Percentiles rank a stretch among this genome's conserved stretches.
Conservation (phyloP, 352 stramenopile genomes). For the Globisporangium polare region DNA sequence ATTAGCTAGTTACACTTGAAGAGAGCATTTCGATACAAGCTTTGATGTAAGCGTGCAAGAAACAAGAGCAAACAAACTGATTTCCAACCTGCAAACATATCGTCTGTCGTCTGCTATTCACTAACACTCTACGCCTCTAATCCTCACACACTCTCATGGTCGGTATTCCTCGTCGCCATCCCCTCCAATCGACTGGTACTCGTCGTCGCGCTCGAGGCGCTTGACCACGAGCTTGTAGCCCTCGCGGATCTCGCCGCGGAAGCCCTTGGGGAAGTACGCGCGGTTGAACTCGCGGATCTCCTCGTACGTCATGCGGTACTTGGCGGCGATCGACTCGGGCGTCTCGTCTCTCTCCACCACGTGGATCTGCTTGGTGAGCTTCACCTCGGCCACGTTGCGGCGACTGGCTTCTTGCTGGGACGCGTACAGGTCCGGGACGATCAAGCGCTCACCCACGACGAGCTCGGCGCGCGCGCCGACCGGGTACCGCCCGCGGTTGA, state of each 20-base stretch:
- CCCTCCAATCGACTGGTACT: slow-evolving; percentile 27
- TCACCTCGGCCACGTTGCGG: slow-evolving; percentile 75
- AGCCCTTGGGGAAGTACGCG: slow-evolving; percentile 84
- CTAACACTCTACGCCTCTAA: not conserved
- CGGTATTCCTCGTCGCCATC: slow-evolving; percentile 15
- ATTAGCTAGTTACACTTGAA: not conserved
- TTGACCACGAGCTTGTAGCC: slow-evolving; percentile 85
- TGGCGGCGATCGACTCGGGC: slow-evolving; percentile 50
- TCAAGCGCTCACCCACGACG: slow-evolving; percentile 52
- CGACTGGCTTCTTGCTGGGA: slow-evolving; percentile 44
- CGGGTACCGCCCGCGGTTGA: slow-evolving; percentile 71
- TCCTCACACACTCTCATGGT: slow-evolving; percentile 1
- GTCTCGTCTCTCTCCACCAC: slow-evolving; percentile 70
- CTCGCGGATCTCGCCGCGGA: slow-evolving; percentile 69
- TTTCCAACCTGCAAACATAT: not conserved
- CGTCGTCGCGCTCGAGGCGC: slow-evolving; percentile 27
- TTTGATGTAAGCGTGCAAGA: not conserved
- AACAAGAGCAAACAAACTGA: not conserved
- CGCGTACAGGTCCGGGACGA: slow-evolving; percentile 67
- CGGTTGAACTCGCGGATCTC: slow-evolving; percentile 84
- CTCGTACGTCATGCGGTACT: slow-evolving; percentile 81
- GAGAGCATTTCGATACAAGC: not conserved
- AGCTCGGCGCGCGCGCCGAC: slow-evolving; percentile 63
- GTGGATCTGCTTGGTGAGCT: slow-evolving; percentile 86
- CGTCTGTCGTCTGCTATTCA: not conserved